Evolutionary conservation across 2,329 filamentous ascomycete genomes (phyloP).

Genomic region (Claviceps quebecensis): DNA sequence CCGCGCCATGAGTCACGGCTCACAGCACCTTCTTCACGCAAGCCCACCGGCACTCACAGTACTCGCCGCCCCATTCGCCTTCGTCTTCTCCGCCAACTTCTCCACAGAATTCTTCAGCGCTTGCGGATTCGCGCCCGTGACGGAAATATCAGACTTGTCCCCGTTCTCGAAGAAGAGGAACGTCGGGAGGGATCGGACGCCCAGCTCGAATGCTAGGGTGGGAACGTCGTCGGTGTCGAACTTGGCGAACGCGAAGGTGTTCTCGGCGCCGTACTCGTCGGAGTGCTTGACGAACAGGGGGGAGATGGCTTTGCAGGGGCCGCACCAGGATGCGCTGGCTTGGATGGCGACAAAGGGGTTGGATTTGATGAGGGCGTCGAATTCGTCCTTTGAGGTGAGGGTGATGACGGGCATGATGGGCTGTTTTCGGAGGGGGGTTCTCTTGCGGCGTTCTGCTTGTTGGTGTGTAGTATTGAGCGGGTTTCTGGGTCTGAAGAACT

Average conservation of each 20-base stretch:
- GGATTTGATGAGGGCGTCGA: conserved; percentile 31
- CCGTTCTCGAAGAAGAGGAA: conserved; percentile 47
- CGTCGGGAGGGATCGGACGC: conserved; percentile 42
- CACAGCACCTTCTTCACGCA: too few relatives aligned
- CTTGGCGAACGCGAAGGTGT: conserved; percentile 39
- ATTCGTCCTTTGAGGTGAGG: conserved; percentile 30
- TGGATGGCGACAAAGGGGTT: conserved; percentile 40
- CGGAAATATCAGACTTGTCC: conserved; percentile 25
- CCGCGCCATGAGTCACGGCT: too few relatives aligned
- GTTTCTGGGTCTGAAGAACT: too few relatives aligned
- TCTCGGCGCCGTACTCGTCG: conserved; percentile 19
- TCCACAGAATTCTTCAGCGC: conserved; percentile 18
- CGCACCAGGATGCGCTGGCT: conserved; percentile 47
- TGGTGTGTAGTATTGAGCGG: too few relatives aligned
- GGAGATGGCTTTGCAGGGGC: conserved; percentile 45
- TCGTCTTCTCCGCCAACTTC: conserved; percentile 13
- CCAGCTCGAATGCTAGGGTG: conserved; percentile 34
- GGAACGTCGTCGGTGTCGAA: conserved; percentile 43
- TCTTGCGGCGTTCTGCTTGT: too few relatives aligned
- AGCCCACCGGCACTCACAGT: conserved; percentile 4
- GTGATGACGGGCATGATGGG: conserved; percentile 20
- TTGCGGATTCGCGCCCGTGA: conserved; percentile 25
- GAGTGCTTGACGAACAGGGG: conserved; percentile 39
- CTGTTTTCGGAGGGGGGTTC: not conserved
- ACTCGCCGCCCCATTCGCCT: conserved; percentile 8